Evolutionary conservation across 805 yeast species (phyloP), one percentile per base, ranked within the genome.

Genomic region (Priceomyces haplophilus): DNA sequence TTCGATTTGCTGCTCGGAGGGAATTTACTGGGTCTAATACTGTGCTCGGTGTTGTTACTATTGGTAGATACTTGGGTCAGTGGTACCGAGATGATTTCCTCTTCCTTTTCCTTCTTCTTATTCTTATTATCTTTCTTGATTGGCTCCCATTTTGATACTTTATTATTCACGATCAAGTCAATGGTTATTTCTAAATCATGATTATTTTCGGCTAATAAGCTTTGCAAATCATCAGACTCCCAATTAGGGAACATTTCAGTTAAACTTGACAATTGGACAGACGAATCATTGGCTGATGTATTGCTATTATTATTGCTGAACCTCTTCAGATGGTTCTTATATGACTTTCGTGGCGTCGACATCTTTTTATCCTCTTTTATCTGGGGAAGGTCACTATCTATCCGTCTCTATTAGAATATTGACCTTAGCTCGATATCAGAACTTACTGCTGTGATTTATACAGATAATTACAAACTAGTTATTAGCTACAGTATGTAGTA

Each of bases 201-300:
- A 73, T 53, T 62, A 56, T 83, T 78, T 65, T 93, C 98, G 44
- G 74, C 73, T 53, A 90, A 80, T 45, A 88, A 80, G 41, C 83
- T 79, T 36, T 73, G 67, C 59, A 93, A 79, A 61, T 93, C 99
- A 21, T 86, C 95, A 42, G 76, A 73, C 37, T 86, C 78, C 99
- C 99, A 93, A 60, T 87, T 96, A 34, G 97, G 96, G 70, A 93
- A 90, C 72, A 93, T 75, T 66, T 91, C 98, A 39, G 75, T 64
- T 53, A 91, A 77, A 29, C 85, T 79, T 79, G 70, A 60, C 76
- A 69, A 55, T 46, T 67, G 67, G 34, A 42, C 50, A 18, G 58
- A 50, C 27, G 57, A 43, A 45, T 50, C 52, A 51, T 48, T 50
- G 42, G 43, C 38, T 17, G 38, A 31, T 31, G 41, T 15, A 35